Base-by-base conservation (phyloP, 2,329 filamentous ascomycete genomes). In the Plectosphaerella cucumerina region DNA sequence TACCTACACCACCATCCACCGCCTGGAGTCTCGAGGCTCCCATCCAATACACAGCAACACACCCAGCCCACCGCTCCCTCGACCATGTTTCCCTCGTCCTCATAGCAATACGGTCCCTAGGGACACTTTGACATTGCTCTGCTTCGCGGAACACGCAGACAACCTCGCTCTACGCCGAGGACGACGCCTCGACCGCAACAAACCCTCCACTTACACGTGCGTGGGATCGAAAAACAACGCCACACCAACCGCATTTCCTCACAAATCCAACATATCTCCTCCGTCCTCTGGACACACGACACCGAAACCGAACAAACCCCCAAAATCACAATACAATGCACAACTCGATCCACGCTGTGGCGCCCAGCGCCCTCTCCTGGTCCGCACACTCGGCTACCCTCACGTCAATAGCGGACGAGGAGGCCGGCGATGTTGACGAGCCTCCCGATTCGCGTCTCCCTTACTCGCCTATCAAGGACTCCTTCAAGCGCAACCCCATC, bases 351-450 rank as follows among this genome's bases (percentile, higher is more conserved):
- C 65, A 68, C 62, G 62, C 60, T 49, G 63, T 66, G 53, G 69
- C 67, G 55, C 70, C 70, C 42, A 71, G 72, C 59, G 66, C 76
- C 52, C 62, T 77, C 60, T 70, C 69, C 49, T 76, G 74, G 71
- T 70, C 69, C 43, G 63, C 73, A 35, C 71, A 75, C 50, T 65
- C 70, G 46, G 66, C 70, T 54, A 72, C 71, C 46, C 66, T 72
- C 61, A 69, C 72, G 57, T 64, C 69, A 34, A 67, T 69, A 21
- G 62, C 69, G 17, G 74, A 79, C 56, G 80, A 82, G 53, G 91
- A 96, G 51, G 67, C 84, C 59, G 72, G 87, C 57, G 93, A 97
- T 62, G 78, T 85, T 47, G 93, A 97, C 69, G 93, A 97, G 69
- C 92, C 92, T 47, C 91, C 92, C 61, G 92, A 97, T 71, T 62